Evolutionary conservation across 202 grass and related monocot species (phyloP), one percentile per base, ranked within the genome.

Genomic region (Bolboschoenoplectus hybrid): DNA sequence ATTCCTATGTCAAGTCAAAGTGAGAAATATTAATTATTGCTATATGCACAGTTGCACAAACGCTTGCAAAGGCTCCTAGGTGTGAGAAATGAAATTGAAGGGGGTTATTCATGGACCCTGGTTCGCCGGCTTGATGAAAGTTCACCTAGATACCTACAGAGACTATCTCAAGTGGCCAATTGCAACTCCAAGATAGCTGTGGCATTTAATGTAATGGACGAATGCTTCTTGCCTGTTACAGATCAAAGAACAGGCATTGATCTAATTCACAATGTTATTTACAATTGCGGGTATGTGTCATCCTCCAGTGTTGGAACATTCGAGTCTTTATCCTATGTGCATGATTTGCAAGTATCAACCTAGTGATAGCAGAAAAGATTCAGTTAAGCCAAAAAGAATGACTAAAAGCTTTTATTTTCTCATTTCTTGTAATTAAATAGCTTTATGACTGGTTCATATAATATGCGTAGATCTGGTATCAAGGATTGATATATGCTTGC

Each of bases 111-210:
- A 9, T 98, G 95, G 93, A 93, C 91, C 86, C 64, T 98, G 73
- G 89, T 92, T 92, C 86, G 51, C 58, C 91, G 93, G 87, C 91
- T 94, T 78, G 73, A 92, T 91, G 90, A 91, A 75, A 74, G 19
- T 84, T 62, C 87, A 62, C 83, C 63, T 71, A 50, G 71, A 75
- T 53, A 72, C 34, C 49, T 71, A 34, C 86, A 84, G 74, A 92
- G 47, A 78, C 89, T 89, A 84, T 75, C 67, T 47, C 86, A 84
- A 35, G 60, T 69, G 17, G 89, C 81, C 40, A 61, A 90, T 82
- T 95, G 95, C 87, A 98, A 92, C 78, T 92, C 93, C 75, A 98
- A 94, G 84, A 91, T 89, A 73, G 95, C 93, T 85, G 85, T 98
- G 88, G 93, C 95, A 82, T 89, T 93, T 70, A 85, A 89, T 84